phyloP scores from a whole-genome alignment of 2,329 filamentous ascomycete genomes.

The Penicillium verrucosum region DNA sequence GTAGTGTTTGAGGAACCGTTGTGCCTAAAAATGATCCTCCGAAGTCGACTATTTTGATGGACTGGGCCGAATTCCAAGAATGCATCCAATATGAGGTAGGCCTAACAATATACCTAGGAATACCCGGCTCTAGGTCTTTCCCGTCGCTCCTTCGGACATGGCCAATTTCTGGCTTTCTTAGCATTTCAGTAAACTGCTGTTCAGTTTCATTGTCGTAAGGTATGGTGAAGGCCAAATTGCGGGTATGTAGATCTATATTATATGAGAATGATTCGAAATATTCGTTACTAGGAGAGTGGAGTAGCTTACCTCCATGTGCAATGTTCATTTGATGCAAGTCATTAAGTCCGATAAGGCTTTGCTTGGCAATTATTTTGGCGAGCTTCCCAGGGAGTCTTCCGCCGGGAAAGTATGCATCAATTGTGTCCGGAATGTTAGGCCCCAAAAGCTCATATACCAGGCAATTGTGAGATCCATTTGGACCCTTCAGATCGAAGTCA shows the following conservation, averaged over 20 bases:
- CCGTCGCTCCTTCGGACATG: conserved; percentile 22
- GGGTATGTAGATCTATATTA: conserved; percentile 27
- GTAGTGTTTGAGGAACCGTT: conserved; percentile 26
- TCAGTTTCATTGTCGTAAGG: conserved; percentile 16
- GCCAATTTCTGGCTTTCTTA: conserved; percentile 29
- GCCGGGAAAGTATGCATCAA: conserved; percentile 34
- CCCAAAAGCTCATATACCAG: conserved; percentile 44
- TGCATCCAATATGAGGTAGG: conserved; percentile 12
- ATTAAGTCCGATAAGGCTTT: conserved; percentile 38
- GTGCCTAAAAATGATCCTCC: conserved; percentile 35
- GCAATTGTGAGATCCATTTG: conserved; percentile 48
- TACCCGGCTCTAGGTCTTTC: conserved; percentile 17
- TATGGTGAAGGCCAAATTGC: conserved; percentile 29
- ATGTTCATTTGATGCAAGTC: conserved; percentile 41
- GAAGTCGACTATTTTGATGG: conserved; percentile 40
- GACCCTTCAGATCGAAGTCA: conserved; percentile 40
- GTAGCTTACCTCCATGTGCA: conserved; percentile 38
- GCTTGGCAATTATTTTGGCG: conserved; percentile 43
- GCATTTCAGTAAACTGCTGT: conserved; percentile 16
- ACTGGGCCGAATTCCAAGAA: conserved; percentile 11
- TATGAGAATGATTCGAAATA: conserved; percentile 4
- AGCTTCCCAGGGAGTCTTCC: conserved; percentile 41
- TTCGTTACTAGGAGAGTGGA: not conserved
- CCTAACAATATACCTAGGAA: conserved; percentile 28
- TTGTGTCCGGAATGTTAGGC: conserved; percentile 38